phyloP scores from a whole-genome alignment of 2,329 filamentous ascomycete species.

The Dothidotthia symphoricarpi region DNA sequence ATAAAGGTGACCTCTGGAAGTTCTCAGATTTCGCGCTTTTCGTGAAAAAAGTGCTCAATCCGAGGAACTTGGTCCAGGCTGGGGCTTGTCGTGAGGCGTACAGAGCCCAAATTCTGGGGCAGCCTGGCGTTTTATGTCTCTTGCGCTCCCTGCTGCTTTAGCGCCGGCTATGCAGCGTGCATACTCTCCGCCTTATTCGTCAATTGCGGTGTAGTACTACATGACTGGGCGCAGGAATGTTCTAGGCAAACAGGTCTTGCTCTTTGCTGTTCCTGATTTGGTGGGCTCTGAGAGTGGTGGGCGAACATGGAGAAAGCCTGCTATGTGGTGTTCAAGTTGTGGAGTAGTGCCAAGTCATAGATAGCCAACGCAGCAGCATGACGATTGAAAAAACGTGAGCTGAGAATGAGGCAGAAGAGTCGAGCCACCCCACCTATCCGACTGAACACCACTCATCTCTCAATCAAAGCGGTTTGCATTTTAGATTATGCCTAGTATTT shows the following conservation, averaged over 20 bases:
- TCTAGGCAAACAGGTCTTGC: constrained; percentile 25
- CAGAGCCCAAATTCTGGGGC: constrained; percentile 27
- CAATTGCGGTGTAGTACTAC: constrained; percentile 19
- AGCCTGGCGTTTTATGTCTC: constrained; percentile 30
- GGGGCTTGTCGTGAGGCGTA: constrained; percentile 43
- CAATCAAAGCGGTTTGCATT: not conserved
- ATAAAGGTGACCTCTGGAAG: constrained; percentile 55
- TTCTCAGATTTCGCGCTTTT: constrained; percentile 43
- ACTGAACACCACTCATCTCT: no score
- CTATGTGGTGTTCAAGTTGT: not conserved
- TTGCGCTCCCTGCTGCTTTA: constrained; percentile 29
- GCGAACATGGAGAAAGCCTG: constrained; percentile 17
- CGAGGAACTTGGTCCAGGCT: constrained; percentile 44
- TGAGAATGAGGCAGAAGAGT: not conserved
- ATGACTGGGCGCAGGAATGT: constrained; percentile 12
- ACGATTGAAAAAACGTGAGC: constrained; percentile 7
- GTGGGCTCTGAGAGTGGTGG: constrained; percentile 9
- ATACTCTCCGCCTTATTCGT: constrained; percentile 24
- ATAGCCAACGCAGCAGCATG: constrained; percentile 16
- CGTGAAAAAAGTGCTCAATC: constrained; percentile 36
- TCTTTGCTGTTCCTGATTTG: constrained; percentile 19
- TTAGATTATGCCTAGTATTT: not conserved
- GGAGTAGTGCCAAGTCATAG: constrained; percentile 4
- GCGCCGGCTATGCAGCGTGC: constrained; percentile 31
- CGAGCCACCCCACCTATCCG: no score